Evolutionary conservation across 306 rosid genomes (phyloP).

Genomic region (Arachis hypogaea): DNA sequence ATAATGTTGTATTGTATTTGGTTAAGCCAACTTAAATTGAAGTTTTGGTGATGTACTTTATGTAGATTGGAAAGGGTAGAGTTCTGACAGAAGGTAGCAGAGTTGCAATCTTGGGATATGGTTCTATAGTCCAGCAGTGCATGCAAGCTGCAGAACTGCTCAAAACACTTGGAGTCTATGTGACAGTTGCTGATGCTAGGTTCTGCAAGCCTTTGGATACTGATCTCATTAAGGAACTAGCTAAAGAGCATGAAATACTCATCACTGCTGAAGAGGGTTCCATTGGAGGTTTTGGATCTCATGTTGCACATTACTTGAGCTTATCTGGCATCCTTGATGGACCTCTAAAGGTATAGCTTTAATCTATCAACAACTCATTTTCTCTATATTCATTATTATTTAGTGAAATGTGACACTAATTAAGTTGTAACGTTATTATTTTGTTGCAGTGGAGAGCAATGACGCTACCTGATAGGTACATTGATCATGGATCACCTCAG

Average conservation of each 20-base stretch:
- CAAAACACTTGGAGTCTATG: constrained; percentile 49
- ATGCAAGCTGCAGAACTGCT: constrained; percentile 66
- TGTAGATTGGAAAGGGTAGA: constrained; percentile 90
- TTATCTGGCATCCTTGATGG: constrained; percentile 82
- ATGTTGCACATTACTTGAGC: constrained; percentile 78
- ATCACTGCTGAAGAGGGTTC: constrained; percentile 89
- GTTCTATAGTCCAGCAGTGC: constrained; percentile 78
- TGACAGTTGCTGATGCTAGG: constrained; percentile 93
- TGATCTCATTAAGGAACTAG: constrained; percentile 60
- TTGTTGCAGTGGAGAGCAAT: constrained; percentile 75
- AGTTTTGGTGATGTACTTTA: background rate
- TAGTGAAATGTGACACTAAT: background rate
- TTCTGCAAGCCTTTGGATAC: constrained; percentile 94
- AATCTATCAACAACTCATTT: background rate
- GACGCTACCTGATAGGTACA: constrained; percentile 94
- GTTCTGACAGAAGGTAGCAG: constrained; percentile 66
- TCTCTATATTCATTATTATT: background rate
- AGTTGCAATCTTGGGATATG: constrained; percentile 84
- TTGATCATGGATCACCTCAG: constrained; percentile 79
- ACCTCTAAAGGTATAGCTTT: constrained; percentile 68
- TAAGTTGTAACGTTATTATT: background rate
- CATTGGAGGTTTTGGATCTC: constrained; percentile 95
- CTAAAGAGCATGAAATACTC: constrained; percentile 79
- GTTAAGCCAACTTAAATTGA: constrained; percentile 6
- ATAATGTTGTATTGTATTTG: background rate